These are phyloP conservation scores for Verbena officinalis DNA, from an alignment of 257 asterid species.

Conservation along the genomic window DNA sequence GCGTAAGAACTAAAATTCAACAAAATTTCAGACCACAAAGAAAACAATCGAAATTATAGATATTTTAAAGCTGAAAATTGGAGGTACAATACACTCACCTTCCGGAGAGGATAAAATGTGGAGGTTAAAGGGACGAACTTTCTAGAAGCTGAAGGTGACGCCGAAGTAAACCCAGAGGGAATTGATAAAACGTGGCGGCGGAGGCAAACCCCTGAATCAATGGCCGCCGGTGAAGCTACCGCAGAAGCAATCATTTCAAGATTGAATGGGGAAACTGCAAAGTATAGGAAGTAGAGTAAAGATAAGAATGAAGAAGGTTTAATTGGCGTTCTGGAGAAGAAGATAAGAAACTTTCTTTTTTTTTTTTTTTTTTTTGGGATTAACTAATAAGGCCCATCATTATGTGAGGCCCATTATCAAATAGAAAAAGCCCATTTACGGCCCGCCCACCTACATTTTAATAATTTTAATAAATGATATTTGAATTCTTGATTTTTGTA, in stretches of 20 bases:
- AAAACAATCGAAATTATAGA: neutral
- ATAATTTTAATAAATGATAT: too few species aligned
- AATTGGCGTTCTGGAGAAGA: constrained; percentile 17
- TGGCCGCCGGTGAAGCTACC: constrained; percentile 36
- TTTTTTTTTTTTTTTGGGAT: too few species aligned
- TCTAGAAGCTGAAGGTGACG: constrained; percentile 20
- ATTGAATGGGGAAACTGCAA: neutral
- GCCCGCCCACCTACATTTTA: too few species aligned
- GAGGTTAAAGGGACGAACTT: constrained; percentile 18
- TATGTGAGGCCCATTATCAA: too few species aligned
- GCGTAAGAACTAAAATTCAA: neutral
- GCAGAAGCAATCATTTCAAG: constrained; percentile 29
- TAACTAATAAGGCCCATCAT: neutral
- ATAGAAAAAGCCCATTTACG: too few species aligned
- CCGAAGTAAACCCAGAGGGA: constrained; percentile 6
- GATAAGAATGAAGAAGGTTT: constrained; percentile 18
- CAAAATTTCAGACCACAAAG: neutral
- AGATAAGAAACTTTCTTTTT: neutral
- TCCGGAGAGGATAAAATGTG: constrained; percentile 9
- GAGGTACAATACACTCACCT: constrained; percentile 11
- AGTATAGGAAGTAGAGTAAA: neutral
- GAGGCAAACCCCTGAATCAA: constrained; percentile 19
- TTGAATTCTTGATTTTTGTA: too few species aligned
- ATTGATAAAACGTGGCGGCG: constrained; percentile 1
- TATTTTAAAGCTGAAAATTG: neutral